Evolutionary conservation across 2,329 filamentous ascomycete genomes (phyloP), one percentile per base, ranked within the genome.

Genomic region (Trichophyton benhamiae): DNA sequence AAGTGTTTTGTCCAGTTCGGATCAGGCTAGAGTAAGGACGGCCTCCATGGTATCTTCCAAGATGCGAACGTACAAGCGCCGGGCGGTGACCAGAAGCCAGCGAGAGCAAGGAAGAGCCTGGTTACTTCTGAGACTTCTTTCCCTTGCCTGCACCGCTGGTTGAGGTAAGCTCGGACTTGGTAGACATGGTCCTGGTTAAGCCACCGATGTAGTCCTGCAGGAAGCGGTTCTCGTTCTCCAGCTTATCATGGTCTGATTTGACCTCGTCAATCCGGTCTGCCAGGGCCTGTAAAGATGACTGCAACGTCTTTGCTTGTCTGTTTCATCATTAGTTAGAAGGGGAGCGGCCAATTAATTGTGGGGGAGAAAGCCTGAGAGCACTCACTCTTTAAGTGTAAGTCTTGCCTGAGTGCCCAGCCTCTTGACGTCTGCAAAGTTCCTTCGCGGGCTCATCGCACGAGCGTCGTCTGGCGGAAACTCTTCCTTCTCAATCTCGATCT

Each of bases 121-220:
- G 25, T 75, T 48, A 48, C 67, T 75, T 75, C 61, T 73, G 70
- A 52, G 69, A 70, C 65, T 75, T 83, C 65, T 74, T 73, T 69
- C 82, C 82, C 41, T 62, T 65, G 30, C 61, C 57, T 41, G 76
- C 75, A 59, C 79, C 78, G 61, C 77, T 77, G 41, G 79, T 75
- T 2, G 76, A 78, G 30, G 79, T 75, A 59, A 85, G 79, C 70
- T 84, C 84, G 68, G 79, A 81, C 67, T 76, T 77, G 61, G 76
- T 76, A 57, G 76, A 77, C 77, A 80, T 78, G 60, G 83, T 85
- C 69, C 89, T 89, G 83, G 96, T 97, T 61, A 97, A 81, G 71
- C 96, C 92, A 66, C 92, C 92, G 69, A 97, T 97, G 73, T 97
- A 97, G 74, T 96, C 96, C 75, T 97, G 92, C 57, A 99, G 77